Conservation (phyloP, 306 rosid species). For the Malus asiatica region DNA sequence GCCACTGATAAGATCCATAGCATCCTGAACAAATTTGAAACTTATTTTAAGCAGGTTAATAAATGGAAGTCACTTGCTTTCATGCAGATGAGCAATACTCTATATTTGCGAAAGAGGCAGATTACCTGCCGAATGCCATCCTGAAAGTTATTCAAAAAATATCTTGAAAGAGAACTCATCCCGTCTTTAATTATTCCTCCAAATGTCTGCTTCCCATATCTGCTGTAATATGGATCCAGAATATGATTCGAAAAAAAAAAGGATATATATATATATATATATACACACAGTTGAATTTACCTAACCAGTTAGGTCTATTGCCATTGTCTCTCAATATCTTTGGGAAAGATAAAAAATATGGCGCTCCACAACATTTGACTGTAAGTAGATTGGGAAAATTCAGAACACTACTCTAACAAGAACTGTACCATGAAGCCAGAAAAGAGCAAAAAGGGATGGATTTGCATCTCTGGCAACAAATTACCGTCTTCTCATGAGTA, state of each 20-base stretch:
- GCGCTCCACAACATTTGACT: conserved; percentile 71
- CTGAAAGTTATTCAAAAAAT: conserved; percentile 83
- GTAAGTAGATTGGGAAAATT: conserved; percentile 11
- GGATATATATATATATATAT: too few relatives aligned
- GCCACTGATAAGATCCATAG: too few relatives aligned
- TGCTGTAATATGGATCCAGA: conserved; percentile 16
- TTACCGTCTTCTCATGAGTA: conserved; percentile 65
- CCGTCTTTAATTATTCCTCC: conserved; percentile 81
- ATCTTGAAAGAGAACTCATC: conserved; percentile 87
- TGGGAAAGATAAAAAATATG: conserved; percentile 73
- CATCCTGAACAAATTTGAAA: too few relatives aligned
- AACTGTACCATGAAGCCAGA: neutral
- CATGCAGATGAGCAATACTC: too few relatives aligned
- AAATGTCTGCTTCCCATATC: conserved; percentile 83
- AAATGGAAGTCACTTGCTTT: too few relatives aligned
- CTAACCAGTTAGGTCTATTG: conserved; percentile 58
- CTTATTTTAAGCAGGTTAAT: too few relatives aligned
- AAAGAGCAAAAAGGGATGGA: neutral
- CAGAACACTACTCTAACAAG: conserved; percentile 1
- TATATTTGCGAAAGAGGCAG: conserved; percentile 8
- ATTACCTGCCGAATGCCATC: conserved; percentile 95
- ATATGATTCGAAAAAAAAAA: too few relatives aligned
- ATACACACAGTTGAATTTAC: too few relatives aligned
- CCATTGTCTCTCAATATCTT: conserved; percentile 78
- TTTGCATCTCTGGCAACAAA: conserved; percentile 9